phyloP scores from a whole-genome alignment of 768 basidiomycete species.

The Leccinum obscurum region DNA sequence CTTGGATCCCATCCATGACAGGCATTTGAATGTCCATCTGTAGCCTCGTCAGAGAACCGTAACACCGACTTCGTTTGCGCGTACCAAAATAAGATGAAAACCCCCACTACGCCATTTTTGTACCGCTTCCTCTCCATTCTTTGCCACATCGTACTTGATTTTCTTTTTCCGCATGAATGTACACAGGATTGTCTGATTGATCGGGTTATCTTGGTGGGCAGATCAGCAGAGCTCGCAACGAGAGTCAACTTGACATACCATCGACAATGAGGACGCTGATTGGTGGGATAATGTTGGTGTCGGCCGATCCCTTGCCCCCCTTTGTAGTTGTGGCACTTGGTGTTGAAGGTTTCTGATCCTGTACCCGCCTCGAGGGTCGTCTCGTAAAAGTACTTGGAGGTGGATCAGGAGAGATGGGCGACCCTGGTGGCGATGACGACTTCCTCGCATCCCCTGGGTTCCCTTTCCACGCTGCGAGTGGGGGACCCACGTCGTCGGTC shows the following conservation, averaged over 20 bases:
- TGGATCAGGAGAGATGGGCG: conserved; percentile 30
- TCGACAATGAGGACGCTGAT: conserved; percentile 98
- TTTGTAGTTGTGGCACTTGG: conserved; percentile 38
- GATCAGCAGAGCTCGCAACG: conserved; percentile 14
- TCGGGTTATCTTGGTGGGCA: conserved; percentile 79
- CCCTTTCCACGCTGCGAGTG: conserved; percentile 26
- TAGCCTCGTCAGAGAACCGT: conserved; percentile 14
- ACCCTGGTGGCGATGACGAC: conserved; percentile 35
- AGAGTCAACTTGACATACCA: conserved; percentile 52
- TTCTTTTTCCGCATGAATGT: conserved; percentile 96
- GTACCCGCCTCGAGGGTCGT: conserved; percentile 33
- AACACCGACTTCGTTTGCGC: conserved; percentile 29
- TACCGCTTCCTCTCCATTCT: conserved; percentile 94
- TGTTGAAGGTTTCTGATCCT: conserved; percentile 30
- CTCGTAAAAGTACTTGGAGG: conserved; percentile 28
- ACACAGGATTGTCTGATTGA: conserved; percentile 97
- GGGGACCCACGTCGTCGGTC: conserved; percentile 24
- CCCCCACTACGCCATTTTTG: conserved; percentile 91
- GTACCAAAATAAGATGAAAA: conserved; percentile 93
- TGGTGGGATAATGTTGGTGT: conserved; percentile 84
- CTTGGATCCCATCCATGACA: conserved; percentile 97
- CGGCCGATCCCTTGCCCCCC: conserved; percentile 51
- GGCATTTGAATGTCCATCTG: conserved; percentile 99
- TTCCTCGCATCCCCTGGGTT: conserved; percentile 32
- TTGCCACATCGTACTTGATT: conserved; percentile 93